phyloP scores from a whole-genome alignment of 768 basidiomycete species.

The Rhodotorula toruloides region DNA sequence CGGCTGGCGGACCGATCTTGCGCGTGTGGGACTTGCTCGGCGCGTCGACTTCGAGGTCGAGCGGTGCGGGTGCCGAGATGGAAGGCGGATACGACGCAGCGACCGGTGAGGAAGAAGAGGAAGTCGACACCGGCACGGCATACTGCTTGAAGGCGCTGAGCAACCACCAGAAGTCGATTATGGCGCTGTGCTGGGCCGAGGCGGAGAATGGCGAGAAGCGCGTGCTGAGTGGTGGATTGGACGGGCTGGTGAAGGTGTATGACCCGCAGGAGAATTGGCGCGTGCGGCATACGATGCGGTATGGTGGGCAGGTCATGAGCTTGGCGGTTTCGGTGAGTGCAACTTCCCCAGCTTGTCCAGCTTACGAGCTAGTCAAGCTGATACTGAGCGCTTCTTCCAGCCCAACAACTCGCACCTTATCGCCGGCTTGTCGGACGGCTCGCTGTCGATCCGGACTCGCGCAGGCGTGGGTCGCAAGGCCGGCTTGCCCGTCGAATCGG shows the following conservation, averaged over 20 bases:
- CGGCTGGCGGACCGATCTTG: slow-evolving; percentile 84
- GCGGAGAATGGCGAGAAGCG: slow-evolving; percentile 62
- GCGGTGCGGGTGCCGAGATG: neutral
- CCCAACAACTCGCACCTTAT: slow-evolving; percentile 95
- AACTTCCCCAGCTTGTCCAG: neutral
- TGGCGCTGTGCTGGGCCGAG: slow-evolving; percentile 55
- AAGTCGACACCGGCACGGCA: slow-evolving; percentile 50
- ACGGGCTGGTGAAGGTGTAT: slow-evolving; percentile 98
- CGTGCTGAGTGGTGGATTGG: slow-evolving; percentile 81
- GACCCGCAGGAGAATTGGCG: slow-evolving; percentile 81
- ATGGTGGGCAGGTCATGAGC: slow-evolving; percentile 84
- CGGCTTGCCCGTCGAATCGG: slow-evolving; percentile 37
- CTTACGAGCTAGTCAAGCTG: neutral
- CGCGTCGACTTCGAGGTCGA: slow-evolving; percentile 51
- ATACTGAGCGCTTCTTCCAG: slow-evolving; percentile 49
- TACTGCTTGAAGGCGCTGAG: slow-evolving; percentile 78
- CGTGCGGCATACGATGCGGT: slow-evolving; percentile 97
- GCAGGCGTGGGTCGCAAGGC: slow-evolving; percentile 47
- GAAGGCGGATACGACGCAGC: neutral
- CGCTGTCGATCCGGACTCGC: slow-evolving; percentile 88
- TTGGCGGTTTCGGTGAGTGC: slow-evolving; percentile 78
- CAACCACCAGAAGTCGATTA: slow-evolving; percentile 98
- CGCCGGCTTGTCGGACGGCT: slow-evolving; percentile 96
- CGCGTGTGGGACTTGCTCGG: slow-evolving; percentile 92
- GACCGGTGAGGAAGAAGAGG: slow-evolving; percentile 9